A percentile compares a stretch with the other conserved stretches of the same genome.
Conservation (phyloP, 208 protist species). For the Crithidia sp. region DNA sequence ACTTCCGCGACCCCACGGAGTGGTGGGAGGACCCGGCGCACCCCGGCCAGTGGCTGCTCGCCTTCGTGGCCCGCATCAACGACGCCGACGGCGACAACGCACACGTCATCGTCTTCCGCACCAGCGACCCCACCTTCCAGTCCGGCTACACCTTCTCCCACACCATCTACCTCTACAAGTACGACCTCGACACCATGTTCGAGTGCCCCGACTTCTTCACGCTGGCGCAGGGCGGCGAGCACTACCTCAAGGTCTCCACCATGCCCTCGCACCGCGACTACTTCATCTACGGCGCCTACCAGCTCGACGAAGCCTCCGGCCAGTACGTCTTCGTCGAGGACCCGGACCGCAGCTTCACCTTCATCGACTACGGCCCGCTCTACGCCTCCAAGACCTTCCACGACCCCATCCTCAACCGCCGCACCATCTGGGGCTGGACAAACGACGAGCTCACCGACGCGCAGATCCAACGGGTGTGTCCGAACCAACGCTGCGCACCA, state of each 20-base stretch:
- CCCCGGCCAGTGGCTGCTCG: background rate
- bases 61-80: constrained; percentile 27
- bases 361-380: background rate
- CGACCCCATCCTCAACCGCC: constrained; percentile 40
- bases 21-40: constrained; percentile 43
- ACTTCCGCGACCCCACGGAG: constrained; percentile 53
- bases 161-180: too few species aligned
- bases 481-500: constrained; percentile 35
- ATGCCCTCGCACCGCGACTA: constrained; percentile 40
- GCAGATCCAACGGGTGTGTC: constrained; percentile 34
- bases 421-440: constrained; percentile 43
- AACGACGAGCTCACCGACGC: constrained; percentile 40
- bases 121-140: too few species aligned
- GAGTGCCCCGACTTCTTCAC: constrained; percentile 49
- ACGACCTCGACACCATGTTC: too few species aligned
- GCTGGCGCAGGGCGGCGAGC: constrained; percentile 8
- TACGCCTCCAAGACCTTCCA: constrained; percentile 47
- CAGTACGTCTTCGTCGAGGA: constrained; percentile 39
- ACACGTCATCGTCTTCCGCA: background rate
- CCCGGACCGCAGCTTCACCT: constrained; percentile 5
- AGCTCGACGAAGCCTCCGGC: constrained; percentile 4
- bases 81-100: constrained; percentile 34
- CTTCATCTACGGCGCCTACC: constrained; percentile 40
- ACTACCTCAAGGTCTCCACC: constrained; percentile 49
- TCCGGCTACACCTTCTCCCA: too few species aligned